Evolutionary conservation across 1,284 basidiomycete genomes (phyloP), one percentile per base, ranked within the genome.

Genomic region (Rhizoctonia solani): DNA sequence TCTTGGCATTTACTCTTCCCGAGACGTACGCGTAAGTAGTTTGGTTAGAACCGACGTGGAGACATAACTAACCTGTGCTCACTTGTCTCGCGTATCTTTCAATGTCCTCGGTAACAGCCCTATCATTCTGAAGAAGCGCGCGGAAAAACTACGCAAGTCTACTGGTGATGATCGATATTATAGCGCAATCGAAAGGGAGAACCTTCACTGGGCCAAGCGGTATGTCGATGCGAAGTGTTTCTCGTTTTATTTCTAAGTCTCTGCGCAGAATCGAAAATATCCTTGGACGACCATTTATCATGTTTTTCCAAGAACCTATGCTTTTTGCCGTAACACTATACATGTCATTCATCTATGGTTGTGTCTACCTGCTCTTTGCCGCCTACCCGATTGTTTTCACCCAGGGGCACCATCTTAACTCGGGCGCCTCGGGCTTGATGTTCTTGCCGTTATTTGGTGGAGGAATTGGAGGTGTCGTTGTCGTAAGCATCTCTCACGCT

Each of bases 271-370:
- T 84, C 0, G 80, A 86, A 72, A 72, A 80, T 58, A 82, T 79
- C 50, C 74, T 81, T 54, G 73, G 77, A 71, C 81, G 85, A 74
- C 90, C 86, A 0, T 92, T 87, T 78, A 81, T 82, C 71, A 83
- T 90, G 70, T 81, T 93, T 34, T 80, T 85, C 68, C 77, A 78
- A n/a, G 92, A 94, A 74, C 91, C 91, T 0, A 92, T 93, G 85
- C 77, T 94, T 6, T 76, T 89, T 8, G 83, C 85, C 9, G 77
- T 89, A 46, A 92, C 89, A 0, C 44, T 86, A 6, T 93, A 91
- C 77, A 79, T 82, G 75, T 66, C 71, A 54, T 73, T 73, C 65
- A 67, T 73, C 41, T 73, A 74, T 41, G 72, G 72, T 23, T 71
- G 73, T 69, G 69, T 75, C 14, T 77, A 75, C 69, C 69, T 77